phyloP scores from a whole-genome alignment of 345 rosid genomes.

The Pugionium cornutum region DNA sequence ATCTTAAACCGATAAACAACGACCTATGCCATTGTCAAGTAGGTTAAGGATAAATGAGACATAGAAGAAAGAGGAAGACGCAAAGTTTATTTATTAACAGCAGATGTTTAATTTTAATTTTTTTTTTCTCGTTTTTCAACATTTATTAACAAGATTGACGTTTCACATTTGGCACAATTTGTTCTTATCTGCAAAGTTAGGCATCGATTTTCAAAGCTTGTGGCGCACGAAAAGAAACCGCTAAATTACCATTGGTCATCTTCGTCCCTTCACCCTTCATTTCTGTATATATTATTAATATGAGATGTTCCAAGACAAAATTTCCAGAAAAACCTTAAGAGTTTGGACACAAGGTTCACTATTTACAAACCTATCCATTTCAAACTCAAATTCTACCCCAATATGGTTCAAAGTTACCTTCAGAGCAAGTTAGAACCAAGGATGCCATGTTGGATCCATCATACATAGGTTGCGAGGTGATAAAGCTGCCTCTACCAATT shows the following conservation, averaged over 20 bases:
- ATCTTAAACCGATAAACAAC: no score
- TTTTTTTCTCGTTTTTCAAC: no score
- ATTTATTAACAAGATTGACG: no score
- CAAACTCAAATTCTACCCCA: conserved; percentile 26
- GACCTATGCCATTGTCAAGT: no score
- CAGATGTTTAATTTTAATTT: no score
- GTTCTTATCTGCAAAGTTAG: not conserved
- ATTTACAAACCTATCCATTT: conserved; percentile 36
- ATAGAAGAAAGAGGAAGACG: no score
- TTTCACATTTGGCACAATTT: no score
- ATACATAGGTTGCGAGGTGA: conserved; percentile 83
- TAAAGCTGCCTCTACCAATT: conserved; percentile 89
- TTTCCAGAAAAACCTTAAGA: not conserved
- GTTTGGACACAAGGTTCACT: conserved; percentile 15
- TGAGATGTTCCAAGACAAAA: conserved; percentile 13
- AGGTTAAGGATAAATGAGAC: no score
- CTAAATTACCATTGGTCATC: not conserved
- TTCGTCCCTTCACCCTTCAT: not conserved
- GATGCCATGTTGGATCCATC: conserved; percentile 99
- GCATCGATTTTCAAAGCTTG: not conserved
- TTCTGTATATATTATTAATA: not conserved
- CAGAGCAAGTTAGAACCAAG: conserved; percentile 73
- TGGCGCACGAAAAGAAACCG: not conserved
- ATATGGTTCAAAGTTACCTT: conserved; percentile 3
- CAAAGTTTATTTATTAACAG: no score